phyloP scores from a whole-genome alignment of 805 yeast species.

The Pichia occidentalis region DNA sequence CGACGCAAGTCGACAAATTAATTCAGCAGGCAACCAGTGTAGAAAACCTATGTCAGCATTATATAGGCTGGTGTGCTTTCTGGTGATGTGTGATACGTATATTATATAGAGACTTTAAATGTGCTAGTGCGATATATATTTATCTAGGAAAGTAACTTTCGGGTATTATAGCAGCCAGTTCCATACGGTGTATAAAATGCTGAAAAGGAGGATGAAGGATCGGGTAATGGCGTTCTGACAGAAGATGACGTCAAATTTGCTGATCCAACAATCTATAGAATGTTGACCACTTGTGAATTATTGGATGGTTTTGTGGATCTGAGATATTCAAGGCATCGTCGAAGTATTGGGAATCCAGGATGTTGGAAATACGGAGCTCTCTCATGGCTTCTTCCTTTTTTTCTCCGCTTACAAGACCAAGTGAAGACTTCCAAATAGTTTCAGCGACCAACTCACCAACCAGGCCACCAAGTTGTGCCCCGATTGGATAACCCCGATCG shows the following conservation, averaged over 20 bases:
- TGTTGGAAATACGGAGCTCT: conserved; percentile 54
- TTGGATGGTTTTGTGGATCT: conserved; percentile 26
- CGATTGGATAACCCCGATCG: conserved; percentile 70
- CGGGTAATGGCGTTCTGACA: background rate
- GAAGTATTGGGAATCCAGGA: conserved; percentile 51
- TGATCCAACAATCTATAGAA: background rate
- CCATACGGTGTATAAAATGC: conserved; percentile 7
- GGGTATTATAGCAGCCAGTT: too few relatives aligned
- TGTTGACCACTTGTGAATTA: conserved; percentile 23
- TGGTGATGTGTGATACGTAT: conserved; percentile 46
- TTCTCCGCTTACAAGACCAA: conserved; percentile 7
- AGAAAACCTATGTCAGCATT: conserved; percentile 93
- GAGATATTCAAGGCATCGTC: conserved; percentile 39
- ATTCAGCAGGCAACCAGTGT: conserved; percentile 96
- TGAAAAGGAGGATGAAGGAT: background rate
- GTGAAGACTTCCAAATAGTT: conserved; percentile 18
- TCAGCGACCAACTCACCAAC: conserved; percentile 62
- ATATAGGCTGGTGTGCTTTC: conserved; percentile 98
- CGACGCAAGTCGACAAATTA: conserved; percentile 86
- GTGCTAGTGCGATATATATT: background rate
- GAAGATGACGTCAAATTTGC: background rate
- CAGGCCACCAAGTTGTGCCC: conserved; percentile 59
- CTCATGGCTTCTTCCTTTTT: conserved; percentile 33
- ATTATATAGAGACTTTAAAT: background rate
- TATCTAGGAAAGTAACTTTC: too few relatives aligned